Evolutionary conservation across 768 basidiomycete species (phyloP).

Genomic region (Boletus tylopilopsis): DNA sequence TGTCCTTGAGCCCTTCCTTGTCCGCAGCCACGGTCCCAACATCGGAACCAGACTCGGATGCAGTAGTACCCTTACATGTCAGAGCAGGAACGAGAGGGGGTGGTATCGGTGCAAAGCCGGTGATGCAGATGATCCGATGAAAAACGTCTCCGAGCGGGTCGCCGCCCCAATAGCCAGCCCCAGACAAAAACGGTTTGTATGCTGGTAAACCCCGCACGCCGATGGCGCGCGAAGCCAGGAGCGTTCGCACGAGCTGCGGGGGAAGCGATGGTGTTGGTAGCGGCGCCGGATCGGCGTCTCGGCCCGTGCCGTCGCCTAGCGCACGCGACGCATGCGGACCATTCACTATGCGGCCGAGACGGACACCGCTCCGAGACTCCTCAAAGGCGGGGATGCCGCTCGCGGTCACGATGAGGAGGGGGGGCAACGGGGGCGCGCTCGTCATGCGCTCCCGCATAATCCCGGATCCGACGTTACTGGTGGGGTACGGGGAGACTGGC

Average conservation of each 20-base stretch:
- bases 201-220: constrained; percentile 18
- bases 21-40: neutral
- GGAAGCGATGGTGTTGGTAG: constrained; percentile 32
- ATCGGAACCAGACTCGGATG: neutral
- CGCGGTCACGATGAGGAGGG: constrained; percentile 25
- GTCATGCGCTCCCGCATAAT: constrained; percentile 20
- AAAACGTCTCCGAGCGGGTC: constrained; percentile 36
- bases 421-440: constrained; percentile 32
- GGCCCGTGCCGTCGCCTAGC: neutral
- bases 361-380: constrained; percentile 23
- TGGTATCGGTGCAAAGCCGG: constrained; percentile 38
- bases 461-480: constrained; percentile 3
- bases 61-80: neutral
- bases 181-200: constrained; percentile 12
- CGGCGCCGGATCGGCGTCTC: neutral
- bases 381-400: constrained; percentile 11
- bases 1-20: neutral
- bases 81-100: constrained; percentile 7
- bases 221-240: constrained; percentile 18
- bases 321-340: constrained; percentile 16
- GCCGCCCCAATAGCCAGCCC: constrained; percentile 22
- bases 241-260: constrained; percentile 27
- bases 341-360: constrained; percentile 14
- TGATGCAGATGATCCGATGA: constrained; percentile 41
- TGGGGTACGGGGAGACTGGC: constrained; percentile 9